Evolutionary conservation across 139 green algal species (phyloP).

Genomic region (Mesotaenium endlicherianum): DNA sequence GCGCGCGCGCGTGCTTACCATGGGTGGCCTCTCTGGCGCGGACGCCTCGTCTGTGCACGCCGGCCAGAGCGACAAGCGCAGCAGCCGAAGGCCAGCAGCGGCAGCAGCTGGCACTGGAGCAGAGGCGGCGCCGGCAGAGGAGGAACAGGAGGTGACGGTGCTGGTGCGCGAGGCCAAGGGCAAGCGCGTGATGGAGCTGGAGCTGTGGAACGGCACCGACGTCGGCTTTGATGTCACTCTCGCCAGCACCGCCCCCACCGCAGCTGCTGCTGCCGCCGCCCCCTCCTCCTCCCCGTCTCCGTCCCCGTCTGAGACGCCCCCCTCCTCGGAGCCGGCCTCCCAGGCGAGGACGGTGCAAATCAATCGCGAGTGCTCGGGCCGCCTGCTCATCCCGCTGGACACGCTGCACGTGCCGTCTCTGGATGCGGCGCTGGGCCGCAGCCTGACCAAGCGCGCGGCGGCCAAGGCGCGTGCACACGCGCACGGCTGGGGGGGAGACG

Average conservation of each 20-base stretch:
- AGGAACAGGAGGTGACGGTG: conserved; percentile 9
- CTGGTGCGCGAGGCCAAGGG: conserved; percentile 35
- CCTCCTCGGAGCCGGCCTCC: neutral
- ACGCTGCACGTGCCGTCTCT: neutral
- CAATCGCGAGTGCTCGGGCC: conserved; percentile 31
- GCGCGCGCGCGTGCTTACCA: conserved; percentile 17
- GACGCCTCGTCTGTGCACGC: neutral
- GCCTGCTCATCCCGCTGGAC: conserved; percentile 41
- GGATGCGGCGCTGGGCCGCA: neutral
- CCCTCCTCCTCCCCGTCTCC: neutral
- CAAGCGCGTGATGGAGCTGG: conserved; percentile 34
- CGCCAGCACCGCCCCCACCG: no score
- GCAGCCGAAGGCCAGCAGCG: neutral
- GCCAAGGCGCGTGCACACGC: neutral
- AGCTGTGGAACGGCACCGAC: conserved; percentile 50
- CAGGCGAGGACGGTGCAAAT: neutral
- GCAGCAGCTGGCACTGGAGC: neutral
- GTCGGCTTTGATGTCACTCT: conserved; percentile 39
- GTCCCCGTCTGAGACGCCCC: neutral
- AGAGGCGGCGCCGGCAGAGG: neutral
- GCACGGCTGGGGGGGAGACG: neutral
- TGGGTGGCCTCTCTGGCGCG: neutral
- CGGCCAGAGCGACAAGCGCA: no score
- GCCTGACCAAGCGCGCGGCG: neutral
- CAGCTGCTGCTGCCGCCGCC: neutral